Percentiles rank a stretch among this genome's conserved stretches.
phyloP scores from a whole-genome alignment of 352 stramenopile species.

The Globisporangium lucens region DNA sequence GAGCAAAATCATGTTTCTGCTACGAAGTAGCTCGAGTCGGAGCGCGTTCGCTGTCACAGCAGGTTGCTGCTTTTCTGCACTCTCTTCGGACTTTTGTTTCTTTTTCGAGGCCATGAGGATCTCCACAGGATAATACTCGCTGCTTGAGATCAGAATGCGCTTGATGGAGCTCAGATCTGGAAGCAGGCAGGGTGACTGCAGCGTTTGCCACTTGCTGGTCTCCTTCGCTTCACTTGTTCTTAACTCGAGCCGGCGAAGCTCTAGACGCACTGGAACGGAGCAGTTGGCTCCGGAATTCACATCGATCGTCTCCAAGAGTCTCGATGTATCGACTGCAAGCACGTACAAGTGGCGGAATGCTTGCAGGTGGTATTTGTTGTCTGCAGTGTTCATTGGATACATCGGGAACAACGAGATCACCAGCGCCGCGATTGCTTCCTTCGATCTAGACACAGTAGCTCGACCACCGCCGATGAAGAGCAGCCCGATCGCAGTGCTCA shows the following conservation, averaged over 20 bases:
- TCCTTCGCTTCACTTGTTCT: background rate
- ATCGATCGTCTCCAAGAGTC: constrained; percentile 76
- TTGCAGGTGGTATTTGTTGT: constrained; percentile 93
- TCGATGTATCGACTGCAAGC: constrained; percentile 70
- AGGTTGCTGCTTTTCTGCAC: background rate
- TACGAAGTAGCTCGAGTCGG: constrained; percentile 51
- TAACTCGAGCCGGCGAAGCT: constrained; percentile 23
- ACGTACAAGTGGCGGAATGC: constrained; percentile 92
- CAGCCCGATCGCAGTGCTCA: constrained; percentile 93
- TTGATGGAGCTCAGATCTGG: constrained; percentile 58
- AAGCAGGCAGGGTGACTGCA: constrained; percentile 70
- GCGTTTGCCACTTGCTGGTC: constrained; percentile 16
- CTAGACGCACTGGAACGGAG: constrained; percentile 44
- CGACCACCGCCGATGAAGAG: constrained; percentile 96
- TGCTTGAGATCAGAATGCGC: constrained; percentile 45
- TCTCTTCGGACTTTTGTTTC: background rate
- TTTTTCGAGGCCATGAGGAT: constrained; percentile 33
- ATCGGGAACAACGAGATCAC: constrained; percentile 95
- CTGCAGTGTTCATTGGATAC: constrained; percentile 88
- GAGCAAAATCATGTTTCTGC: constrained; percentile 59
- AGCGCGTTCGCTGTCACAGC: constrained; percentile 44
- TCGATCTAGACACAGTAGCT: constrained; percentile 87
- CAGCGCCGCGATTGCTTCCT: constrained; percentile 92
- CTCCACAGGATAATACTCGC: constrained; percentile 66
- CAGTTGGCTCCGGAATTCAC: constrained; percentile 47